phyloP scores from a whole-genome alignment of 179 eudicot species.

The Drosera spatulata region DNA sequence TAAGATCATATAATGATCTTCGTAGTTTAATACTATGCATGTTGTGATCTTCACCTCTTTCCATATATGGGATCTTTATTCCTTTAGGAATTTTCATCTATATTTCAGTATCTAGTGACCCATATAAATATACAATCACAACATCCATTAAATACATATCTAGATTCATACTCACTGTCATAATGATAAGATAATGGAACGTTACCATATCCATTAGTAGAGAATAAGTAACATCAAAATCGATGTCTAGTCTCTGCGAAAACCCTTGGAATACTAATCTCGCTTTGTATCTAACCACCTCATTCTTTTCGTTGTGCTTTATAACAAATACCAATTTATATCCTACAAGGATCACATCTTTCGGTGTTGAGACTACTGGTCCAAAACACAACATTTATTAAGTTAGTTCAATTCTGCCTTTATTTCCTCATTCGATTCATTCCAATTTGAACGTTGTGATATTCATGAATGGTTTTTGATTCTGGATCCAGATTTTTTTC shows the following conservation, averaged over 20 bases:
- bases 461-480: not conserved
- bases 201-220: not conserved
- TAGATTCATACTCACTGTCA: not conserved
- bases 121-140: not conserved
- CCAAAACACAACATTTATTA: not conserved
- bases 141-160: not conserved
- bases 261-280: not conserved
- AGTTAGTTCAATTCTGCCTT: not conserved
- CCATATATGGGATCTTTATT: not conserved
- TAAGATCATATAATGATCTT: not conserved
- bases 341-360: not conserved
- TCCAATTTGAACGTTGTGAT: not conserved
- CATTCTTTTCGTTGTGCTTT: not conserved
- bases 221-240: not conserved
- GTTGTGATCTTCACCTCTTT: not conserved
- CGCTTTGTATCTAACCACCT: not conserved
- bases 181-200: not conserved
- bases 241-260: not conserved
- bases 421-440: constrained; percentile 3
- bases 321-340: not conserved
- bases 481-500: not conserved
- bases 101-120: not conserved
- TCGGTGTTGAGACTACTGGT: not conserved
- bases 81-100: not conserved
- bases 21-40: not conserved